Percentiles rank a stretch among this genome's conserved stretches.
Evolutionary conservation across 2,329 filamentous ascomycete species (phyloP).

Genomic region (Aspergillus sp.): DNA sequence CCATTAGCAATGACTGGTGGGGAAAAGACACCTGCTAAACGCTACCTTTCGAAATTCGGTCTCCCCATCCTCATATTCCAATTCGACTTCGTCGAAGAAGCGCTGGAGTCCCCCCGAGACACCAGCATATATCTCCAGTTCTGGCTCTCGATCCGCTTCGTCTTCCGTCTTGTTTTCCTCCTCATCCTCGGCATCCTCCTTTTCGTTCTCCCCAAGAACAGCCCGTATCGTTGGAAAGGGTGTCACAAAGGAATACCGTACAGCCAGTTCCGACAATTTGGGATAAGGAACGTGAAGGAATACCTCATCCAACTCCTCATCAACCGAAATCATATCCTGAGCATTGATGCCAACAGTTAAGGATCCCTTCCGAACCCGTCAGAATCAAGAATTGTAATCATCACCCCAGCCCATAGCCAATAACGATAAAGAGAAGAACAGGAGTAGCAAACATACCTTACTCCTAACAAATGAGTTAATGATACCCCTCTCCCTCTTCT

Average conservation of each 20-base stretch:
- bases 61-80: slow-evolving; percentile 27
- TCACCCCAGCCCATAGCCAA: not conserved
- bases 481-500: slow-evolving; percentile 36
- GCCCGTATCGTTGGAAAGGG: slow-evolving; percentile 31
- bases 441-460: slow-evolving; percentile 28
- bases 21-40: not conserved
- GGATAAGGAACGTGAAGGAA: slow-evolving; percentile 29
- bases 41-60: slow-evolving; percentile 28
- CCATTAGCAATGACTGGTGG: not conserved
- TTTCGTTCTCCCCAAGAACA: slow-evolving; percentile 18
- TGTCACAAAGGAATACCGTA: slow-evolving; percentile 36
- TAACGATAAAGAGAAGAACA: not conserved
- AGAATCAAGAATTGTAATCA: not conserved
- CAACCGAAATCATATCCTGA: slow-evolving; percentile 30
- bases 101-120: slow-evolving; percentile 31
- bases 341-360: slow-evolving; percentile 38
- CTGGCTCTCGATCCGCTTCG: slow-evolving; percentile 11
- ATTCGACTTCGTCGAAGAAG: slow-evolving; percentile 20
- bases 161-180: slow-evolving; percentile 17
- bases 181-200: slow-evolving; percentile 16
- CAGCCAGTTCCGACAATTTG: slow-evolving; percentile 25
- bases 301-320: slow-evolving; percentile 28
- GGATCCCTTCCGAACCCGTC: slow-evolving; percentile 26
- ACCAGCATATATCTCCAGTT: slow-evolving; percentile 33
- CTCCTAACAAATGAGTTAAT: slow-evolving; percentile 38